These are phyloP conservation scores for Irpex sp. DNA, from an alignment of 1,284 basidiomycete species.

Conservation along the genomic window DNA sequence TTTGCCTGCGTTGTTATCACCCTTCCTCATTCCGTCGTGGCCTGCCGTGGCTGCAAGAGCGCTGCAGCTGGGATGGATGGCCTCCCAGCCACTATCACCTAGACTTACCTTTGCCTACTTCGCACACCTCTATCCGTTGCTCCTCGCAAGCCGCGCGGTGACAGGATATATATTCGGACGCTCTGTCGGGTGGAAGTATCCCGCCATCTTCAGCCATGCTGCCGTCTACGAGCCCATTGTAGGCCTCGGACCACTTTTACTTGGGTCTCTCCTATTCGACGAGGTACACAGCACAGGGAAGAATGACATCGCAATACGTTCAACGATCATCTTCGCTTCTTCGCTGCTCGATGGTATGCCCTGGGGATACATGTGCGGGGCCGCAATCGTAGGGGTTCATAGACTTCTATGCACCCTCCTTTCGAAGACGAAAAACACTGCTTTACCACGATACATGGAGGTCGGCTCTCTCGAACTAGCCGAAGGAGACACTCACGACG, in stretches of 20 bases:
- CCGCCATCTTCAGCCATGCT: conserved; percentile 3
- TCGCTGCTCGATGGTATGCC: conserved; percentile 3
- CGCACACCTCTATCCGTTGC: not conserved
- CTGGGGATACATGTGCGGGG: conserved; percentile 7
- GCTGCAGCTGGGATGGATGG: conserved; percentile 6
- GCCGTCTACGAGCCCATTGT: conserved; percentile 8
- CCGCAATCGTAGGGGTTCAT: conserved; percentile 3
- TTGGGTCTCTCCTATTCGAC: conserved; percentile 6
- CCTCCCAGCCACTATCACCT: not conserved
- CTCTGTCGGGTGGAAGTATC: conserved; percentile 8
- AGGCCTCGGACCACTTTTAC: conserved; percentile 6
- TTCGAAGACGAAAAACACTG: not conserved
- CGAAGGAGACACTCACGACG: not conserved
- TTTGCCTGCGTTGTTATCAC: conserved; percentile 6
- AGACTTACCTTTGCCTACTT: not conserved
- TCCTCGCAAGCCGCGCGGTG: not conserved
- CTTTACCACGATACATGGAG: not conserved
- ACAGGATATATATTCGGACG: conserved; percentile 6
- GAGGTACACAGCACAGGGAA: not conserved
- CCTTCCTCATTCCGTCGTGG: conserved; percentile 1
- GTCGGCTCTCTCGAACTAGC: not conserved
- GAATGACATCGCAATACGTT: not conserved
- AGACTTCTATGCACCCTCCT: not conserved
- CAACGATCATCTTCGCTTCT: not conserved
- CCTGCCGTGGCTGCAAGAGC: not conserved